Base-by-base conservation (phyloP, 441 rosid species). In the Pelargonium cotyledonis region DNA sequence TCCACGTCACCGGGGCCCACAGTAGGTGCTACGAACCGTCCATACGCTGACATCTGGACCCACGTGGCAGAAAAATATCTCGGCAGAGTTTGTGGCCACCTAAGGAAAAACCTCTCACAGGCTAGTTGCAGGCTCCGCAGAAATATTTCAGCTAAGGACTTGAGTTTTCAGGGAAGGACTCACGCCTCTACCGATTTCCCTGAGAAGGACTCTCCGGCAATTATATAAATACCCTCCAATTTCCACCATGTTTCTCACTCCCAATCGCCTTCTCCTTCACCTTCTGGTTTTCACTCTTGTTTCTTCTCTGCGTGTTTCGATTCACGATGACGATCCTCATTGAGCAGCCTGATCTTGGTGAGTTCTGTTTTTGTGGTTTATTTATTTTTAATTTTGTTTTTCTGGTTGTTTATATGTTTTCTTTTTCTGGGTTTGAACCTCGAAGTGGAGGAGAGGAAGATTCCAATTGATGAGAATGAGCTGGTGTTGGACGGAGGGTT, bases 301-400 rank as follows among this genome's bases (percentile, higher is more conserved):
- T 21, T 12, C 65, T 62, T 29, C 10, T 38, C 41, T 6, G 8
- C 8, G 53, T 14, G 0, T 16, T n/a, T 21, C 31, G 49, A 68
- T 68, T 40, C 47, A 57, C 47, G 71, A 68, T 70, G 73, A 70
- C 73, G 62, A 40, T 70, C 68, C 26, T 70, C 73, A 35, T 70
- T 47, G 73, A 63, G 63, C 67, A 70, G 61, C 60, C 68, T 19
- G 60, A 23, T 51, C 61, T 0, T n/a, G 68, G 73, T 70, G 3
- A 12, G 6, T 0, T 58, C 53, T 68, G 26, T 41, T 23, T 14
- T 15, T 47, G 15, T 8, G 1, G 23, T 16, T 43, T 21, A 21
- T 6, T 44, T 19, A 1, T 63, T 19, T 46, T 31, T 31, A 31
- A 1, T 63, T 8, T 46, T n/a, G n/a, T 0, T 57, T 41, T 46